These are phyloP conservation scores for Letharia columbiana DNA, from an alignment of 495 filamentous ascomycete genomes.

Conservation along the genomic window DNA sequence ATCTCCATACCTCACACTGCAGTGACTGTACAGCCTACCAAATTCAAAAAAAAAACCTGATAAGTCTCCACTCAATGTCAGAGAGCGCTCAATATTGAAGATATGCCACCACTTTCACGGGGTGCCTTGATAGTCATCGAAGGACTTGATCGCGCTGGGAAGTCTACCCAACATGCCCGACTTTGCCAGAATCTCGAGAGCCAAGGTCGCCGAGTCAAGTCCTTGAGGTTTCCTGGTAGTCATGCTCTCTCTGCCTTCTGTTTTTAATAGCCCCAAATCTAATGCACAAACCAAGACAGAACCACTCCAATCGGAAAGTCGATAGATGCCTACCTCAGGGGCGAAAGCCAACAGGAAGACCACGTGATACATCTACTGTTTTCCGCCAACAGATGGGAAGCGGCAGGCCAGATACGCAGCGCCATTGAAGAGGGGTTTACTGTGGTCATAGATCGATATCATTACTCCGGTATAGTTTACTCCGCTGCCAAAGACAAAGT, in stretches of 20 bases:
- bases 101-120: conserved; percentile 31
- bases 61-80: neutral
- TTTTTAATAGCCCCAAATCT: neutral
- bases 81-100: neutral
- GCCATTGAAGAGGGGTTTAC: conserved; percentile 58
- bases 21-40: no score
- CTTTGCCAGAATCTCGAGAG: conserved; percentile 56
- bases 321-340: conserved; percentile 80
- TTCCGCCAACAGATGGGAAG: conserved; percentile 93
- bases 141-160: conserved; percentile 88
- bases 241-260: conserved; percentile 15
- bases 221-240: conserved; percentile 82
- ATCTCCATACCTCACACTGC: neutral
- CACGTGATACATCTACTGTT: conserved; percentile 93
- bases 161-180: conserved; percentile 83
- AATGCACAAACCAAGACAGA: conserved; percentile 49
- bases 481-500: conserved; percentile 82
- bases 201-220: conserved; percentile 55
- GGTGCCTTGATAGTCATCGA: conserved; percentile 84
- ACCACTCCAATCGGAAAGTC: conserved; percentile 81
- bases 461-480: conserved; percentile 88
- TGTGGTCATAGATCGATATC: conserved; percentile 85
- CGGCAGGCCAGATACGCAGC: conserved; percentile 54
- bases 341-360: conserved; percentile 68
- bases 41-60: no score